A percentile compares a stretch with the other conserved stretches of the same genome.
Conservation (phyloP, 192 early-diverging fungal genomes). For the Funneliformis geosporum region DNA sequence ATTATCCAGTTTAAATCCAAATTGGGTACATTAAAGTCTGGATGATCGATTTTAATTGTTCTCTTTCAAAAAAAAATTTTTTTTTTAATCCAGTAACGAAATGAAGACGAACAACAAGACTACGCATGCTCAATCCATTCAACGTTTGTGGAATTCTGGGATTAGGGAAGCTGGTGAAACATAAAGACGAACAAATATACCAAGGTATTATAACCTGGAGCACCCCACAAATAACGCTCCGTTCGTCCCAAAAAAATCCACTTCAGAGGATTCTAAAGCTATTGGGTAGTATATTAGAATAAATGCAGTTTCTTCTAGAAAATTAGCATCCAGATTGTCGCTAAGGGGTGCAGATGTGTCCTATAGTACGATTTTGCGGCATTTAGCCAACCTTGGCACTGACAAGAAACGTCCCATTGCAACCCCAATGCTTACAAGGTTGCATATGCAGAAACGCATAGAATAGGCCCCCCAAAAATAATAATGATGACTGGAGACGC, state of each 20-base stretch:
- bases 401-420: background rate
- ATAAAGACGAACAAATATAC: too few species aligned
- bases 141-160: too few species aligned
- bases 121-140: too few species aligned
- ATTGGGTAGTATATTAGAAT: slow-evolving; percentile 1
- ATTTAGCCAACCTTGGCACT: background rate
- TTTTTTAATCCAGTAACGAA: too few species aligned
- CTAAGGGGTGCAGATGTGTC: slow-evolving; percentile 9
- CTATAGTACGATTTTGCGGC: background rate
- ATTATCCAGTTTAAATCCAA: too few species aligned
- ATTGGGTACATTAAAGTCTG: too few species aligned
- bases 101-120: too few species aligned
- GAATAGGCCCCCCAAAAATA: slow-evolving; percentile 7
- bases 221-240: background rate
- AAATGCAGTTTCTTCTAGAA: slow-evolving; percentile 10
- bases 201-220: too few species aligned
- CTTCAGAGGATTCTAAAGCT: background rate
- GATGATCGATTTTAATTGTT: too few species aligned
- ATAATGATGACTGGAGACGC: background rate
- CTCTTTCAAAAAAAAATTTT: too few species aligned
- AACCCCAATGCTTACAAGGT: background rate
- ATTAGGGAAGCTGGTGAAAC: too few species aligned
- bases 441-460: background rate
- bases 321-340: background rate
- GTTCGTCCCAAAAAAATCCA: slow-evolving; percentile 19